Evolutionary conservation across 2,329 filamentous ascomycete genomes (phyloP), one percentile per base, ranked within the genome.

Genomic region (Trichoderma semiorbis): DNA sequence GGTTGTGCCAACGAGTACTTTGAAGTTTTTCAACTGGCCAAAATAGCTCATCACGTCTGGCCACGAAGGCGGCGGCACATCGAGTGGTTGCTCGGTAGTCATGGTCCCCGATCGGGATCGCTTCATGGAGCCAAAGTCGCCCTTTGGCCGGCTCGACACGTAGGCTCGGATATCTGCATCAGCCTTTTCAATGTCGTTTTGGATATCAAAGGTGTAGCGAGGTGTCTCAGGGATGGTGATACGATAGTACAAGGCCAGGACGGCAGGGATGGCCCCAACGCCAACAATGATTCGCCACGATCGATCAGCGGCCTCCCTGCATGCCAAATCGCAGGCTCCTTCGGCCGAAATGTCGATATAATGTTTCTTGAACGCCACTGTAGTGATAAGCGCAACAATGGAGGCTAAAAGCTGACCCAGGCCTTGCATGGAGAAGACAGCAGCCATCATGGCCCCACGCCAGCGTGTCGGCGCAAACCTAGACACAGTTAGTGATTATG

Each of bases 141-240:
- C 83, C 74, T 84, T 83, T 0, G 83, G 79, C 73, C 83, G 81
- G 78, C 85, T 86, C 1, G 84, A 78, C 71, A 88, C 82, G 69
- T 88, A 89, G 8, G 87, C 86, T 75, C 89, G 89, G 75, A 93
- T 89, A 75, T 95, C 93, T 12, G 89, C 90, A 72, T 91, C 90
- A 34, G 89, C 93, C 82, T 93, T 92, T 80, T 93, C 88, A 34
- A 93, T 85, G 77, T 96, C 92, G 72, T 90, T 90, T 32, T 89
- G 87, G 2, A 96, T 89, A 79, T 96, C 93, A 75, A 95, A 94
- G 1, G 93, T 95, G 80, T 95, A 95, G 47, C 92, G 89, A 47
- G 93, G 92, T 4, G 93, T 95, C 82, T 96, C 93, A 10, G 93
- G 93, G 72, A 96, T 95, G 26, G 93, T 95, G 67, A 96, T 87